Base-by-base conservation (phyloP, 2,329 filamentous ascomycete genomes). In the Eurotiales sp. region DNA sequence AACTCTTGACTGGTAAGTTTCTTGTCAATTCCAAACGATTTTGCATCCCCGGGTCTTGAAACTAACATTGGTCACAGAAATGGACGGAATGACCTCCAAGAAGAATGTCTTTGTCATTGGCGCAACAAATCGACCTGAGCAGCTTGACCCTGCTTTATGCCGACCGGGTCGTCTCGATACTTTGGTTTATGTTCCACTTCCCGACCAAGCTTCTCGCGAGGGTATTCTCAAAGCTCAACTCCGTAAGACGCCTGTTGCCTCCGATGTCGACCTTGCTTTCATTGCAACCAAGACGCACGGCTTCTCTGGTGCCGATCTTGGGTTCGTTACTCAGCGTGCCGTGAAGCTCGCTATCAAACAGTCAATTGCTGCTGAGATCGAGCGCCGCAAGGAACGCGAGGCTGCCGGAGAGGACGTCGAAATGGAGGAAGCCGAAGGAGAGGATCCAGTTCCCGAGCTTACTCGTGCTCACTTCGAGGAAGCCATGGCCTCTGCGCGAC, bases 91-190 rank as follows among this genome's bases (percentile, higher is more conserved):
- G 92, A 97, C 92, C 41, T 96, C 92, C 34, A 99, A 99, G 88
- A 99, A 99, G 88, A 99, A 99, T 72, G 93, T 99, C 59, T 99
- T 99, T 76, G 93, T 99, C 59, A 99, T 99, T 64, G 93, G 93
- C 72, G 93, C 93, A 41, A 99, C 93, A 74, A 99, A 99, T 80
- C 84, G 93, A 78, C 93, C 93, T 39, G 93, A 99, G 79, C 93
- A 97, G 79, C 88, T 99, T 55, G 93, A 99, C 73, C 93, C 93
- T 70, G 93, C 93, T 62, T 83, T 99, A 63, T 96, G 92, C 83
- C 91, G 93, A 82, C 93, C 93, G 52, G 93, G 93, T 62, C 93
- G 93, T 90, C 87, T 99, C 44, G 93, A 99, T 73, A 97, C 92
- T 32, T 85, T 99, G 60, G 93, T 99, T 73, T 99, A 99, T 72